Percentiles rank a stretch among this genome's conserved stretches.
Evolutionary conservation across 768 basidiomycete genomes (phyloP).

Genomic region (Tricholoma bakamatsutake): DNA sequence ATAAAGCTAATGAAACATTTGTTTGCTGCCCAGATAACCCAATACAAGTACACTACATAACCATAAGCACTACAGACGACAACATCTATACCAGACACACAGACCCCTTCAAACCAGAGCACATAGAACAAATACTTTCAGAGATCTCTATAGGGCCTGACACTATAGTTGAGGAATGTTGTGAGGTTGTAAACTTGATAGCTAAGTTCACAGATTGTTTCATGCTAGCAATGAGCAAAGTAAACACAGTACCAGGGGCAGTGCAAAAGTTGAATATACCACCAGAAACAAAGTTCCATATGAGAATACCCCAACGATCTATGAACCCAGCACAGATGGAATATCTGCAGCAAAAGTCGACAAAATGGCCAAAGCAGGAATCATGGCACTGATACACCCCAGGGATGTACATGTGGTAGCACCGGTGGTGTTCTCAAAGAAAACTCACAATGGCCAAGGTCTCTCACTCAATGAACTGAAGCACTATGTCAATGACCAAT

Average conservation of each 20-base stretch:
- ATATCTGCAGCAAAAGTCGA: background rate
- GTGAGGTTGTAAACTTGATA: slow-evolving; percentile 17
- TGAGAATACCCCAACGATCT: slow-evolving; percentile 20
- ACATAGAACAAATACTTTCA: background rate
- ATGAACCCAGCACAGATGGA: background rate
- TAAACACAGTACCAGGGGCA: background rate
- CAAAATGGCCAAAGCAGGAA: background rate
- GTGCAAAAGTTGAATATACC: slow-evolving; percentile 28
- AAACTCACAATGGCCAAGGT: background rate
- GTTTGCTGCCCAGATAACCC: background rate
- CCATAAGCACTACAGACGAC: background rate
- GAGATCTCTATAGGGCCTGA: background rate
- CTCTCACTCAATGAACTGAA: background rate
- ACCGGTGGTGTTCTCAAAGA: background rate
- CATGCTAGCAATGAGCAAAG: background rate
- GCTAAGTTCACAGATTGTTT: background rate
- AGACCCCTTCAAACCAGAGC: background rate
- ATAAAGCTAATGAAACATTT: background rate
- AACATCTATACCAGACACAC: background rate
- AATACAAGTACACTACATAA: background rate
- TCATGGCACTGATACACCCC: background rate
- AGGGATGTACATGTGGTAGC: background rate
- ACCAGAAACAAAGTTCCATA: slow-evolving; percentile 17
- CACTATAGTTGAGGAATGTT: slow-evolving; percentile 20
- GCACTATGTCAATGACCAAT: slow-evolving; percentile 12